Evolutionary conservation across 805 yeast species (phyloP).

Genomic region (Cyberlindnera samutprakarnensis): DNA sequence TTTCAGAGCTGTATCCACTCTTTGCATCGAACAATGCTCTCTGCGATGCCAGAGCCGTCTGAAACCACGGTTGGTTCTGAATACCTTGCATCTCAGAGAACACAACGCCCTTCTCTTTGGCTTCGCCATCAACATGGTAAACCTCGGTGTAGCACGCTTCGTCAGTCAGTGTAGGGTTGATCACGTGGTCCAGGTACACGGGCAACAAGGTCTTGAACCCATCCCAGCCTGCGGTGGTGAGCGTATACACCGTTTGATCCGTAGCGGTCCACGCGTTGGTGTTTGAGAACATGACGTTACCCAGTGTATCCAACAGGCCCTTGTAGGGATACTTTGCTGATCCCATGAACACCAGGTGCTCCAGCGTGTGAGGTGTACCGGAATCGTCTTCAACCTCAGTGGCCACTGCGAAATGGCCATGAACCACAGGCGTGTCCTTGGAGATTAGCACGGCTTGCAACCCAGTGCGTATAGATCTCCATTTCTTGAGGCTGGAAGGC

Average conservation of each 20-base stretch:
- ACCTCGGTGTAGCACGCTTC: constrained; percentile 92
- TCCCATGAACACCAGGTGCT: constrained; percentile 93
- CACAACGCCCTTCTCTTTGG: constrained; percentile 92
- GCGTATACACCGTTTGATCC: constrained; percentile 90
- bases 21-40: constrained; percentile 43
- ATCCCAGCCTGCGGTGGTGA: constrained; percentile 93
- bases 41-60: constrained; percentile 52
- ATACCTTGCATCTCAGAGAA: constrained; percentile 96
- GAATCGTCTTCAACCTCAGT: constrained; percentile 83
- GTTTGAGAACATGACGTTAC: constrained; percentile 73
- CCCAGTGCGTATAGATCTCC: constrained; percentile 76
- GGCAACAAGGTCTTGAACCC: constrained; percentile 84
- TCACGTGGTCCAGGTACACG: constrained; percentile 79
- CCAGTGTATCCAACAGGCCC: constrained; percentile 81
- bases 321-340: constrained; percentile 83
- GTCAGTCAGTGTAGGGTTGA: constrained; percentile 81
- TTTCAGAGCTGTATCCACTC: constrained; percentile 87
- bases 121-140: constrained; percentile 86
- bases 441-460: constrained; percentile 70
- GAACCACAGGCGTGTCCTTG: constrained; percentile 79
- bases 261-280: constrained; percentile 98
- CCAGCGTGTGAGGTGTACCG: constrained; percentile 94
- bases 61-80: constrained; percentile 70
- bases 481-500: constrained; percentile 62
- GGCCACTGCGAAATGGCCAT: constrained; percentile 94